Evolutionary conservation across 192 early-diverging fungal genomes (phyloP).

Genomic region (Umbelopsis sp.): DNA sequence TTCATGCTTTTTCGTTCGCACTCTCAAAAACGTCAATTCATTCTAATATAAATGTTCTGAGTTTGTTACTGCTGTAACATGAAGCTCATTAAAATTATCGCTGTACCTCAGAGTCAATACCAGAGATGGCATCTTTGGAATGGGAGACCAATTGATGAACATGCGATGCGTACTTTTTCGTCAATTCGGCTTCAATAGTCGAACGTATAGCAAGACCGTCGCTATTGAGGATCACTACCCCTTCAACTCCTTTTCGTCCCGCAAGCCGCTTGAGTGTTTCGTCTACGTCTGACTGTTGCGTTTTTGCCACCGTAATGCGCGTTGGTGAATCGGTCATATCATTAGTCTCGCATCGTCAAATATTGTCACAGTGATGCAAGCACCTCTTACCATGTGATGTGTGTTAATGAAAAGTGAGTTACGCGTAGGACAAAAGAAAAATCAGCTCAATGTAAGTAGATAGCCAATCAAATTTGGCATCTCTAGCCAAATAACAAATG

Average conservation of each 20-base stretch:
- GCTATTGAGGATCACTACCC: conserved; percentile 88
- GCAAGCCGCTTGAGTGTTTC: conserved; percentile 91
- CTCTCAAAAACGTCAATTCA: conserved; percentile 91
- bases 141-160: conserved; percentile 83
- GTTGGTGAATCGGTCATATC: no score
- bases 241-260: conserved; percentile 89
- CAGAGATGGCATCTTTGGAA: conserved; percentile 72
- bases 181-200: conserved; percentile 78
- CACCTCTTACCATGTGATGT: neutral
- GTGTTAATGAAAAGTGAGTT: neutral
- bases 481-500: neutral
- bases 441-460: no score
- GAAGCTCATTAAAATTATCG: neutral
- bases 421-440: no score
- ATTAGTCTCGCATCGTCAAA: no score
- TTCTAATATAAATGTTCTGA: conserved; percentile 56
- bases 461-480: neutral
- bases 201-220: conserved; percentile 91
- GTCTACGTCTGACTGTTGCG: conserved; percentile 69
- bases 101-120: conserved; percentile 82
- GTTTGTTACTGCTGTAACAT: neutral
- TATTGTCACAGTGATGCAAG: no score
- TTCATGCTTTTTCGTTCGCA: conserved; percentile 94
- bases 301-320: neutral
- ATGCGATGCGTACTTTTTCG: conserved; percentile 81